Evolutionary conservation across 768 basidiomycete species (phyloP), one percentile per base, ranked within the genome.

Genomic region (Pleurotus citrinopileatus): DNA sequence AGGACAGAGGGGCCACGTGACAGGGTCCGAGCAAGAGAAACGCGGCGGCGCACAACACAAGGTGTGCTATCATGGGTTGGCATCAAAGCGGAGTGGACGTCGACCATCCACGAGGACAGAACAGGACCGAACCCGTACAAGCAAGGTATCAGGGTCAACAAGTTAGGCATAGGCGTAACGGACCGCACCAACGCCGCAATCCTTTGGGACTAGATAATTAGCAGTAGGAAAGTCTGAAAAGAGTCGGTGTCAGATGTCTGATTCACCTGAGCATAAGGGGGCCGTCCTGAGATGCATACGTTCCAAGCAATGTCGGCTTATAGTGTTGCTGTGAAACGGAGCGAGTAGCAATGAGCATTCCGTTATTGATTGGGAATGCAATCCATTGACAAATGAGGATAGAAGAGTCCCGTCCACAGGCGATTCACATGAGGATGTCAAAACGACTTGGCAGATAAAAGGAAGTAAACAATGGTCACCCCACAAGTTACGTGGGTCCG

Each of bases 41-140:
- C 6, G 29, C 15, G 26, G 26, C 45, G 27, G 15, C 38, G 38
- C 38, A 40, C 38, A 47, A 47, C 45, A 20, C 45, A 28, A 47
- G 45, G 45, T 13, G 45, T 20, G 28, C 45, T 47, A 47, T 47
- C 45, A 47, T 47, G 45, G 26, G 26, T 20, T 47, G 45, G 45
- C 45, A 47, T 47, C 27, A 32, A 47, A 47, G 45, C 45, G 45
- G 45, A 47, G 45, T 47, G 45, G 45, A 47, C 45, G 28, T 47
- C 10, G n/a, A 40, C 10, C 17, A 20, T 26, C 45, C 45, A 47
- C 45, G 45, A 47, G 45, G 45, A 28, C 23, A 15, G 45, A 47
- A 47, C 13, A 13, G n/a, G n/a, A n/a, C n/a, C n/a, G n/a, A n/a
- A n/a, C n/a, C n/a, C 26, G 45, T n/a, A 19, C 7, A 26, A 28